A percentile compares a stretch with the other conserved stretches of the same genome.
phyloP scores from a whole-genome alignment of 148 eudicot species.

The Rhododendron henanense region DNA sequence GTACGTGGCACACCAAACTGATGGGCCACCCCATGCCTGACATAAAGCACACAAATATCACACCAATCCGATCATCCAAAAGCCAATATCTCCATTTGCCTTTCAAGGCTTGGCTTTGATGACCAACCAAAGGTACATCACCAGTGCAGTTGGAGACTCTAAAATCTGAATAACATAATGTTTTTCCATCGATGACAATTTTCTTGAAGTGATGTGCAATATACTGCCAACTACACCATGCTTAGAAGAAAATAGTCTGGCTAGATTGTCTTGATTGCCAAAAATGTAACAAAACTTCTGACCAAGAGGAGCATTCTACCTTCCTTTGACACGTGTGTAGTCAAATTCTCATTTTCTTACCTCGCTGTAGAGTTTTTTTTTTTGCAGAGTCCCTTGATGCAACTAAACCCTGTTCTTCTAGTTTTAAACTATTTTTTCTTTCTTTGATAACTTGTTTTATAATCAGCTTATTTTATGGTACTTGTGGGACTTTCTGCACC shows the following conservation, averaged over 20 bases:
- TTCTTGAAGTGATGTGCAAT: neutral
- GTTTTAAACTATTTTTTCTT: constrained; percentile 6
- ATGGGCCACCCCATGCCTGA: neutral
- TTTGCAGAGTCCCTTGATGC: constrained; percentile 5
- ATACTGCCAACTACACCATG: neutral
- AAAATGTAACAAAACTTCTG: neutral
- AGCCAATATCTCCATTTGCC: neutral
- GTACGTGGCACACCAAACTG: neutral
- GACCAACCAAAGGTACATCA: neutral
- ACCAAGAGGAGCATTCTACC: constrained; percentile 13
- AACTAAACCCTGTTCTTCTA: constrained; percentile 1
- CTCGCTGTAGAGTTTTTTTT: constrained; percentile 5
- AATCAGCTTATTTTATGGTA: neutral
- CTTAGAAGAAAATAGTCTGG: neutral
- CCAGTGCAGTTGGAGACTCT: neutral
- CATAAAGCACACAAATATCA: neutral
- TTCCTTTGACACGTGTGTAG: constrained; percentile 17
- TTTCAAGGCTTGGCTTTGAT: neutral
- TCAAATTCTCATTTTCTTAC: constrained; percentile 5
- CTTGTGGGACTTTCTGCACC: constrained; percentile 2
- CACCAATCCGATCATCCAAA: neutral
- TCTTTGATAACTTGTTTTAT: neutral
- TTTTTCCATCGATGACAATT: no score
- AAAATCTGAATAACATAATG: neutral
- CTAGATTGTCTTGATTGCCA: neutral